Base-by-base conservation (phyloP, 352 stramenopile species). In the Pythium brachiatum region DNA sequence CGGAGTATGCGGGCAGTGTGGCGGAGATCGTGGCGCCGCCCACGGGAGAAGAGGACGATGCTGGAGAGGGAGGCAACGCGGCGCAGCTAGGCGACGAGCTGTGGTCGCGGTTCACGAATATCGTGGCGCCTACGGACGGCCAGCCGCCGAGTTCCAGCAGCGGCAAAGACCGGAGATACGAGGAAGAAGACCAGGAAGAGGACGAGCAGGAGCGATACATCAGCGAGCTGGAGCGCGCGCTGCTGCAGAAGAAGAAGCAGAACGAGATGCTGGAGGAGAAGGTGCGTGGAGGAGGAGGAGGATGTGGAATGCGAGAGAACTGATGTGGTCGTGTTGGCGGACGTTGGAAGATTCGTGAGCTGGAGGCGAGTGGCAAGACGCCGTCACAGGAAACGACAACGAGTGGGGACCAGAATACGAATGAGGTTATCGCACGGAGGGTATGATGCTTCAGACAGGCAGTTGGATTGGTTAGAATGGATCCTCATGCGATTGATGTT, bases 201-300 rank as follows among this genome's bases (percentile, higher is more conserved):
- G 70, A 90, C 62, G 79, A 89, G 44, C 79, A 92, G 64, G 83
- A 92, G 53, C 81, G 81, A 51, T 92, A 92, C 62, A 92, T 92
- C 36, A 85, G 64, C 54, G 83, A 90, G 54, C 69, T 92, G 44
- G 83, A 92, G 66, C 73, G 83, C 23, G 81, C 81, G 13, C 60
- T 92, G 31, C 57, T 92, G 57, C 83, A 90, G 53, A 73, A 79
- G 56, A 92, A 92, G 67, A 90, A 88, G 59, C 72, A 84, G 59
- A 90, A 88, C 51, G 81, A 90, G 26, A 21, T 69, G 23, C 57
- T 92, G 21, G 75, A 88, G 52, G 60, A 70, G 21, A 72, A 76
- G 58, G 75, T 88, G 41, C 12, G 68, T 57, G 32, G 5, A 27
- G 11, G 21, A 41, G n/a, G n/a, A n/a, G n/a, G n/a, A n/a, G n/a